Percentiles rank a stretch among this genome's conserved stretches.
Evolutionary conservation across 305 asterid species (phyloP).

Genomic region (Solanum hybrid): DNA sequence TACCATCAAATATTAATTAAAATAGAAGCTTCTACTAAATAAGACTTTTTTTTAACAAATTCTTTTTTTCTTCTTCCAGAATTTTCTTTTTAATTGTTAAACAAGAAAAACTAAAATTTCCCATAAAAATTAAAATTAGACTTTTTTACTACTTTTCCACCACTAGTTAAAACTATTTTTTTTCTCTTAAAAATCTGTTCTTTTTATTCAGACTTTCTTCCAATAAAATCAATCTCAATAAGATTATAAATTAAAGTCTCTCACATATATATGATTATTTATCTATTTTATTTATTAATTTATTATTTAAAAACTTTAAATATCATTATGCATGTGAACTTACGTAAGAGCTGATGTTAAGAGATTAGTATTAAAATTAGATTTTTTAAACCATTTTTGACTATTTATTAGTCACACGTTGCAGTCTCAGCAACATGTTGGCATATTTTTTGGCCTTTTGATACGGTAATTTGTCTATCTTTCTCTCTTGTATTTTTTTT

Average conservation of each 20-base stretch:
- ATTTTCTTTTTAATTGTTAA: neutral
- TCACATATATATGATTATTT: neutral
- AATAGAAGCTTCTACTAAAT: neutral
- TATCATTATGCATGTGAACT: neutral
- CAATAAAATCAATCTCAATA: neutral
- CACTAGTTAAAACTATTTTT: neutral
- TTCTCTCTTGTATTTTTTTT: neutral
- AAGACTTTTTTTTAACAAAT: neutral
- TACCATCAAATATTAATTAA: neutral
- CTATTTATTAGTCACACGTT: neutral
- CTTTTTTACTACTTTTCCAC: neutral
- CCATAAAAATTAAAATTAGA: neutral
- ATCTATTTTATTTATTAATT: neutral
- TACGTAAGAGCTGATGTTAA: slow-evolving; percentile 4
- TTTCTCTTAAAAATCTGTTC: neutral
- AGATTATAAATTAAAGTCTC: neutral
- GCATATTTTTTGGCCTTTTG: slow-evolving; percentile 2
- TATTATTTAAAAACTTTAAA: neutral
- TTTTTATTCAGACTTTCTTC: neutral
- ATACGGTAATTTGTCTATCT: slow-evolving; percentile 1
- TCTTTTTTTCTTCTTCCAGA: neutral
- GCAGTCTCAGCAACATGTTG: neutral
- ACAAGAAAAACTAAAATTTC: neutral
- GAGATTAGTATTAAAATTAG: neutral
- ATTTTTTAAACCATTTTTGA: neutral